Percentiles rank a stretch among this genome's conserved stretches.
Conservation (phyloP, 2,329 filamentous ascomycete genomes). For the Fusarium falciforme region DNA sequence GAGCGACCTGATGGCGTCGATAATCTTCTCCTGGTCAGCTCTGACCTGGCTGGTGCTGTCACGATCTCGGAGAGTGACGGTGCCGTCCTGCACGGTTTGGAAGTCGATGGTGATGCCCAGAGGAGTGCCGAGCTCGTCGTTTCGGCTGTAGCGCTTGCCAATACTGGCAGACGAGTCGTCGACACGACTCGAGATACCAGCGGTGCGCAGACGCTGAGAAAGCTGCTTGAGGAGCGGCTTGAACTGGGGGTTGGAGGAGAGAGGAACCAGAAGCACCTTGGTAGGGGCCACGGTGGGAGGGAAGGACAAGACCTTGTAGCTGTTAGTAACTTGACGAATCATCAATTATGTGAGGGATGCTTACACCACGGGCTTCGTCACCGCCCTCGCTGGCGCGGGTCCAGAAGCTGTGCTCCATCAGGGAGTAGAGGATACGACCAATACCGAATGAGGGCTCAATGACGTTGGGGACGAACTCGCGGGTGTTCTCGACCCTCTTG, state of each 20-base stretch:
- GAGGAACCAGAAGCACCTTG: conserved; percentile 91
- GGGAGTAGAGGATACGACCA: conserved; percentile 89
- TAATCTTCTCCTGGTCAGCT: conserved; percentile 81
- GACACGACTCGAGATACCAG: conserved; percentile 84
- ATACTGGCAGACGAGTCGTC: conserved; percentile 94
- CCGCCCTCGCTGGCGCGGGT: conserved; percentile 72
- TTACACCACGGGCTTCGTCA: conserved; percentile 84
- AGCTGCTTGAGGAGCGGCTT: conserved; percentile 79
- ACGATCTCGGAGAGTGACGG: conserved; percentile 88
- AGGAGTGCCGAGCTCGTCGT: conserved; percentile 95
- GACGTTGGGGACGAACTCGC: conserved; percentile 94
- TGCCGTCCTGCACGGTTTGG: conserved; percentile 89
- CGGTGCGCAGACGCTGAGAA: conserved; percentile 78
- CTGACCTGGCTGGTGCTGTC: conserved; percentile 93
- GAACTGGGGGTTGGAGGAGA: conserved; percentile 86
- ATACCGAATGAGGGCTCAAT: conserved; percentile 99
- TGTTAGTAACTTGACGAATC: conserved; percentile 30
- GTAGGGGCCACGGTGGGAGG: conserved; percentile 83
- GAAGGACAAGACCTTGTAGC: conserved; percentile 63
- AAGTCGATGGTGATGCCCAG: conserved; percentile 96
- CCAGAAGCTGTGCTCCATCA: conserved; percentile 98
- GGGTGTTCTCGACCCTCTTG: conserved; percentile 82
- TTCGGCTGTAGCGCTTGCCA: conserved; percentile 93
- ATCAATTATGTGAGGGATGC: conserved; percentile 49
- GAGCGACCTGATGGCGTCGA: conserved; percentile 75